Percentiles rank a stretch among this genome's conserved stretches.
Evolutionary conservation across 768 basidiomycete species (phyloP).

Genomic region (Coprinopsis sp.): DNA sequence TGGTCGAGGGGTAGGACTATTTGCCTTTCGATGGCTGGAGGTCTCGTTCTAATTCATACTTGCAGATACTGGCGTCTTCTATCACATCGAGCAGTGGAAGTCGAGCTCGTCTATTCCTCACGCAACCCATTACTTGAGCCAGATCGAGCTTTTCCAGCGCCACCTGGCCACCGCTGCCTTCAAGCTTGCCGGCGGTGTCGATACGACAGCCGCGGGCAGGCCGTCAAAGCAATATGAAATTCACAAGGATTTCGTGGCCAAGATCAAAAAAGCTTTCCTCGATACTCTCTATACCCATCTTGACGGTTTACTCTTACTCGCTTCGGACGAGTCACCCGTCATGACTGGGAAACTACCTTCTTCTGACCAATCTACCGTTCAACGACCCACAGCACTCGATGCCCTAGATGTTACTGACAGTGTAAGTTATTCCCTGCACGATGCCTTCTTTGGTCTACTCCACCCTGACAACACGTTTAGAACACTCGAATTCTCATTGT

Average conservation of each 20-base stretch:
- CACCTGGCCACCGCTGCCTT: slow-evolving; percentile 72
- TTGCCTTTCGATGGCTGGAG: neutral
- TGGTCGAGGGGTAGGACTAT: slow-evolving; percentile 76
- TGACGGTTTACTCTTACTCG: slow-evolving; percentile 79
- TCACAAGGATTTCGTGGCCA: slow-evolving; percentile 58
- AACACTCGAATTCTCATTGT: slow-evolving; percentile 85
- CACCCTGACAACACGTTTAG: slow-evolving; percentile 34
- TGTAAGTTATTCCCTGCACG: slow-evolving; percentile 36
- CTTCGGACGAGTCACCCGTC: slow-evolving; percentile 62
- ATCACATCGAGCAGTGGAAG: slow-evolving; percentile 84
- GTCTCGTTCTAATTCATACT: neutral
- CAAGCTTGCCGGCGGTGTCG: slow-evolving; percentile 76
- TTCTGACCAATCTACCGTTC: slow-evolving; percentile 23
- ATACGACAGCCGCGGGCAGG: slow-evolving; percentile 46
- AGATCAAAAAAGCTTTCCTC: slow-evolving; percentile 80
- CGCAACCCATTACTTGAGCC: slow-evolving; percentile 69
- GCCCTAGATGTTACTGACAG: slow-evolving; percentile 57
- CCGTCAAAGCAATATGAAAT: slow-evolving; percentile 57
- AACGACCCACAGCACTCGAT: slow-evolving; percentile 48
- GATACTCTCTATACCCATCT: slow-evolving; percentile 82
- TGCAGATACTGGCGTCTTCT: slow-evolving; percentile 42
- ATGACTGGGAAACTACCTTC: slow-evolving; percentile 32
- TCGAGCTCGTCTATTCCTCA: slow-evolving; percentile 56
- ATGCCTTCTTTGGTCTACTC: slow-evolving; percentile 9
- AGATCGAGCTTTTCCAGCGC: slow-evolving; percentile 77